Evolutionary conservation across 2,329 filamentous ascomycete genomes (phyloP), one percentile per base, ranked within the genome.

Genomic region (Colletotrichum costaricense): DNA sequence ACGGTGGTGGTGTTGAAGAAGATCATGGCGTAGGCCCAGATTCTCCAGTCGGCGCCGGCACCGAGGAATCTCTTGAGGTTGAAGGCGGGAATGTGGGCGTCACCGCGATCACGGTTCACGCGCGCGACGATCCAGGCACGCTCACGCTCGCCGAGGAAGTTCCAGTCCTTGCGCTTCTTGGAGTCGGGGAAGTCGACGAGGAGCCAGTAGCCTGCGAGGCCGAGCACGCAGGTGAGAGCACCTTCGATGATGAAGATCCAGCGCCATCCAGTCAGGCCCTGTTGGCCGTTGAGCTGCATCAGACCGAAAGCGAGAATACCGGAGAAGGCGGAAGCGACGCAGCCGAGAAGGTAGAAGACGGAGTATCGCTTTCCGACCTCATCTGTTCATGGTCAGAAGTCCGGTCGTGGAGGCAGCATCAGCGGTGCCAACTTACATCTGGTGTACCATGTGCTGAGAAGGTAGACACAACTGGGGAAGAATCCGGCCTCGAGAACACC

Each of bases 371-470:
- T 92, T 63, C 92, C 92, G 22, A 94, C 86, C 81, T 94, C 92
- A 76, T 90, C 92, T 86, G 42, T 4, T 16, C 49, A 33, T 16
- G 2, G 75, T 68, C 60, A 35, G 54, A 30, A 30, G 16, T 11
- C 52, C 14, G 30, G 3, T 7, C 16, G 14, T n/a, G 3, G 16
- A 5, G 33, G 35, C 7, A n/a, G 7, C 2, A 0, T 19, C 9
- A 16, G 14, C 9, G 16, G 30, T 9, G 30, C 26, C 1, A 22
- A 80, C 87, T 85, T 81, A 90, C 88, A 92, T 80, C 91, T 83
- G 0, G 91, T 92, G 78, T 93, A 94, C 92, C 92, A 95, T 46
- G 91, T 93, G 73, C 89, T 92, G n/a, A 95, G 87, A 6, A 94
- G 84, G 78, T 94, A 94, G 0, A 93, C 91, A 63, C 89, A 92